These are phyloP conservation scores for Wickerhamiella occidentalis DNA, from an alignment of 805 yeast species.

Conservation along the genomic window DNA sequence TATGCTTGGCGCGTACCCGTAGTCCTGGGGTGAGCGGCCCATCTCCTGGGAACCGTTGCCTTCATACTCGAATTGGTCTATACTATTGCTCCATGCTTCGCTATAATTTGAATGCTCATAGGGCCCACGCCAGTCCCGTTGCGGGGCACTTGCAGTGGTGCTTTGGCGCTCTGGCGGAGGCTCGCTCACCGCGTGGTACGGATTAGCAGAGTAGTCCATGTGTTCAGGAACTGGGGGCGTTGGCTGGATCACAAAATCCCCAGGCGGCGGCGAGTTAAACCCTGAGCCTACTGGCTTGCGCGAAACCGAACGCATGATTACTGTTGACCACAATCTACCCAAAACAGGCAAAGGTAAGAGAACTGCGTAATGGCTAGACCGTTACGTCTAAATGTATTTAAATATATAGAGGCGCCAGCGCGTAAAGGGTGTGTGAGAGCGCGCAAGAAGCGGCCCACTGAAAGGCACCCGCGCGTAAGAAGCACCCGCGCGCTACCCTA, in stretches of 20 bases:
- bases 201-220: slow-evolving; percentile 15
- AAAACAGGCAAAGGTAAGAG: no score
- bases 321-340: no score
- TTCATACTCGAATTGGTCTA: background rate
- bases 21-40: background rate
- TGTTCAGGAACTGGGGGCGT: slow-evolving; percentile 10
- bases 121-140: slow-evolving; percentile 4
- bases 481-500: no score
- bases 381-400: no score
- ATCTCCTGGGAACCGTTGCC: background rate
- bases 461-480: no score
- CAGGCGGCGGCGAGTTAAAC: slow-evolving; percentile 15
- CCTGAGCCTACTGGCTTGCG: slow-evolving; percentile 23
- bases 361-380: no score
- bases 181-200: slow-evolving; percentile 18
- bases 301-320: slow-evolving; percentile 12
- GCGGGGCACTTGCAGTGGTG: slow-evolving; percentile 9
- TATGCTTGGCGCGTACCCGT: slow-evolving; percentile 1
- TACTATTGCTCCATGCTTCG: background rate
- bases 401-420: no score
- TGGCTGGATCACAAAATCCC: slow-evolving; percentile 16
- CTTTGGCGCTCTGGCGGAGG: slow-evolving; percentile 7
- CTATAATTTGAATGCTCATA: background rate
- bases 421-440: no score
- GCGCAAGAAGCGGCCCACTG: no score